Base-by-base conservation (phyloP, 441 rosid genomes). In the Pelargonium myrrhifolium region DNA sequence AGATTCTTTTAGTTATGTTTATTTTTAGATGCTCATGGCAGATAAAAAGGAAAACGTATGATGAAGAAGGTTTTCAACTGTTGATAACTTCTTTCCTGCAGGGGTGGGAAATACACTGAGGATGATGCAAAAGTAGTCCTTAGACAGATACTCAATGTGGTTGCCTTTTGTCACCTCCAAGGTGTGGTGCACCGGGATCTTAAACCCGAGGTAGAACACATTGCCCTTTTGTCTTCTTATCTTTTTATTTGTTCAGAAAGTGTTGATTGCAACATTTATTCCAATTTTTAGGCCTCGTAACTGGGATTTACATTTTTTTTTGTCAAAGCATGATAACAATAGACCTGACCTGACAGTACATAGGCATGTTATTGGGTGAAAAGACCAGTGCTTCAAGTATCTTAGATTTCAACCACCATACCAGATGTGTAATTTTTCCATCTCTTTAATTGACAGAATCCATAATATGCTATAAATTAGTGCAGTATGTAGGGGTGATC, bases 111-210 rank as follows among this genome's bases (percentile, higher is more conserved):
- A 79, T 94, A 88, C 77, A 72, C 97, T 0, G 99, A 94, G 79
- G 93, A 88, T 72, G 98, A 92, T 83, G 97, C 99, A 55, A 92
- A 82, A 82, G 81, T 84, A 14, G 97, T 94, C 35, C 69, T 94
- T 80, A 83, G 80, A 73, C 99, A 92, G 76, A 89, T 94, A 73
- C 90, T 94, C 62, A 85, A 83, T 62, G 84, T 92, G 64, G 99
- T 88, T 67, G 88, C 97, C 18, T 89, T 87, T 79, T 91, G 89
- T 80, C 97, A 91, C 80, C 88, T 91, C 65, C 97, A 91, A 71
- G 98, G 99, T 22, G 96, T 94, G 66, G 97, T 92, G 73, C 99
- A 94, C 67, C 84, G 99, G 66, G 99, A 94, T 81, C 83, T 94
- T 68, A 94, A 94, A 80, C 99, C 98, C 75, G 99, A 94, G 99